A percentile compares a stretch with the other conserved stretches of the same genome.
Evolutionary conservation across 2,329 filamentous ascomycete species (phyloP).

Genomic region (Verticillium longisporum): DNA sequence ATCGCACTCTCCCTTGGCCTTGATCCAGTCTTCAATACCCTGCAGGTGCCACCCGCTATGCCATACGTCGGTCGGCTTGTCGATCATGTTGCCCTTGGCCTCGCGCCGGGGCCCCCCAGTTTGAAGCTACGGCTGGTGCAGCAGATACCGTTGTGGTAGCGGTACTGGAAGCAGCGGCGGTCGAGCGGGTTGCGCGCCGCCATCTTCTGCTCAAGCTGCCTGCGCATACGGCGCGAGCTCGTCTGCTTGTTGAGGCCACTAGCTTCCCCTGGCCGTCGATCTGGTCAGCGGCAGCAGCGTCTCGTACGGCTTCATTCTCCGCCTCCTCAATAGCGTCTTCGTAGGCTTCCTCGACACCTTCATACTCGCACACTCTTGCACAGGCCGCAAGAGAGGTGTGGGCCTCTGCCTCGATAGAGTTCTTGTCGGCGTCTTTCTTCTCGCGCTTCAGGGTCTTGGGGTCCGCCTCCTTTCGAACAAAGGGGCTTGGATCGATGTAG

Average conservation of each 20-base stretch:
- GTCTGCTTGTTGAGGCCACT: neutral
- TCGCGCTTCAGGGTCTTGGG: slow-evolving; percentile 24
- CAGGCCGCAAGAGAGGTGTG: slow-evolving; percentile 40
- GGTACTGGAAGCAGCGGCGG: slow-evolving; percentile 36
- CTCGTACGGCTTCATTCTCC: slow-evolving; percentile 15
- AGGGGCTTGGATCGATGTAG: slow-evolving; percentile 32
- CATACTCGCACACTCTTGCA: slow-evolving; percentile 38
- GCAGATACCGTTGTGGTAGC: slow-evolving; percentile 35
- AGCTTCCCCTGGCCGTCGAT: neutral
- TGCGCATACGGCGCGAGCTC: neutral
- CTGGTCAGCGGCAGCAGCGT: slow-evolving; percentile 7
- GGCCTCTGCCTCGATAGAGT: slow-evolving; percentile 33
- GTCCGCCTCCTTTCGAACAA: slow-evolving; percentile 24
- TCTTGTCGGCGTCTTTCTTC: slow-evolving; percentile 31
- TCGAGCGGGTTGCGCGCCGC: slow-evolving; percentile 20
- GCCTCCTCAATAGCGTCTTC: slow-evolving; percentile 21
- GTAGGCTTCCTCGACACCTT: slow-evolving; percentile 26
- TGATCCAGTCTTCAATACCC: slow-evolving; percentile 40
- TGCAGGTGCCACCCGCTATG: slow-evolving; percentile 38
- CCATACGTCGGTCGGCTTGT: slow-evolving; percentile 22
- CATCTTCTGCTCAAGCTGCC: slow-evolving; percentile 16
- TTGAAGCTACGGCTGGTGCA: slow-evolving; percentile 36
- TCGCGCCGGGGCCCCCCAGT: slow-evolving; percentile 29
- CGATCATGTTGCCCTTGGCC: slow-evolving; percentile 10
- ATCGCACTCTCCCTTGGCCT: slow-evolving; percentile 34